phyloP scores from a whole-genome alignment of 805 yeast species.

The Candida ponderosae region DNA sequence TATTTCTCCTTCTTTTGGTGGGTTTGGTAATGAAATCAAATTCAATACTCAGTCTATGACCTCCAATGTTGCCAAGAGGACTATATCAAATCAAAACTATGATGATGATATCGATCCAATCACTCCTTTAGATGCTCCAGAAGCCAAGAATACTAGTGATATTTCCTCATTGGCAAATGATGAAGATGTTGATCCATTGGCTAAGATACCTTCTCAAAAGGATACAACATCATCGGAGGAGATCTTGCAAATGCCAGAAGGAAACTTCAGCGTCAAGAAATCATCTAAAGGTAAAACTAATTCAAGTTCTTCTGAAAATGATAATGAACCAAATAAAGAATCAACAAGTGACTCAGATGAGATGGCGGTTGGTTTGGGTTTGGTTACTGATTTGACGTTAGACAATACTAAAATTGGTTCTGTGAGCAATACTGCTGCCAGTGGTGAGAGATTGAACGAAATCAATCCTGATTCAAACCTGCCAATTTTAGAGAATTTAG shows the following conservation, averaged over 20 bases:
- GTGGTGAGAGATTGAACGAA: constrained; percentile 9
- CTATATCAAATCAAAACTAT: neutral
- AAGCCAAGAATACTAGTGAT: neutral
- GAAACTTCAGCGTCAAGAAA: constrained; percentile 9
- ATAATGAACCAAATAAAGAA: constrained; percentile 14
- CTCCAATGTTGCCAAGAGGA: constrained; percentile 3
- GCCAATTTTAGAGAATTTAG: constrained; percentile 50
- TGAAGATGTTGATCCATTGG: constrained; percentile 7
- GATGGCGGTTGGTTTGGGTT: constrained; percentile 19
- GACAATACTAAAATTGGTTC: constrained; percentile 13
- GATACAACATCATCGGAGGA: constrained; percentile 9
- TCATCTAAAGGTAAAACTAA: neutral
- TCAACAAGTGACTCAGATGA: constrained; percentile 19
- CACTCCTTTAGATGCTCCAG: constrained; percentile 7
- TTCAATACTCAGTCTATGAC: constrained; percentile 15
- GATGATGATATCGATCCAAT: constrained; percentile 16
- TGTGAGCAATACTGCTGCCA: constrained; percentile 16
- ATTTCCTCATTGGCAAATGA: no score
- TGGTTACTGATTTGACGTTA: constrained; percentile 8
- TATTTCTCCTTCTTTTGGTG: no score
- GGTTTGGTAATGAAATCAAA: constrained; percentile 1
- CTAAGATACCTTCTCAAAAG: neutral
- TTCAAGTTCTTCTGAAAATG: constrained; percentile 8
- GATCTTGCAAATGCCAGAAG: constrained; percentile 17
- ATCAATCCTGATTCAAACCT: constrained; percentile 1